A percentile compares a stretch with the other conserved stretches of the same genome.
Conservation (phyloP, 139 green algal genomes). For the Trebouxia sp. region DNA sequence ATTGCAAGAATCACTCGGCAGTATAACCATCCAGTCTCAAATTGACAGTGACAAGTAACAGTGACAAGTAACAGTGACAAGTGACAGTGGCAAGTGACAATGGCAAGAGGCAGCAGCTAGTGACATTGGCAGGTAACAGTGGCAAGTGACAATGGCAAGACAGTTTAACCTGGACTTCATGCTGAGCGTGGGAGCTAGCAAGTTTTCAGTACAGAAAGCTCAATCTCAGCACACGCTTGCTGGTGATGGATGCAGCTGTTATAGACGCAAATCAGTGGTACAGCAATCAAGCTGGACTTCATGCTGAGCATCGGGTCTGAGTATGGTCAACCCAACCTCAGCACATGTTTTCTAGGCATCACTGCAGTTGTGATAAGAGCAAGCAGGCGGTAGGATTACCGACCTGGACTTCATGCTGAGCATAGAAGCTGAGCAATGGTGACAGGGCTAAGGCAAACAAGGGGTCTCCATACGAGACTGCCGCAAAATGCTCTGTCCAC, state of each 20-base stretch:
- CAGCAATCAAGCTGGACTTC: neutral
- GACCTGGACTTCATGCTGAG: conserved; percentile 31
- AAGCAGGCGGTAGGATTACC: no score
- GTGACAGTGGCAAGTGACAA: neutral
- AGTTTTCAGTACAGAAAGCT: no score
- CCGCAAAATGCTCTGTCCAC: conserved; percentile 50
- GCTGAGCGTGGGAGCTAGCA: no score
- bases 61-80: neutral
- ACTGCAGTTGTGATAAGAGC: no score
- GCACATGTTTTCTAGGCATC: no score
- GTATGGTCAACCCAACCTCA: neutral
- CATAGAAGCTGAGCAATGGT: conserved; percentile 40
- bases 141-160: no score
- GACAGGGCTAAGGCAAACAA: conserved; percentile 53
- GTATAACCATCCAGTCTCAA: neutral
- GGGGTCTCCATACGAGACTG: conserved; percentile 55
- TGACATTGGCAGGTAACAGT: neutral
- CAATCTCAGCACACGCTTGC: no score
- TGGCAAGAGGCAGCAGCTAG: neutral
- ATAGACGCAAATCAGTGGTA: neutral
- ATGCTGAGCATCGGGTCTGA: neutral
- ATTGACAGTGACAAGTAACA: neutral
- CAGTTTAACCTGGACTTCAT: no score
- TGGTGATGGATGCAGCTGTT: no score
- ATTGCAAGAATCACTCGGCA: neutral